A percentile compares a stretch with the other conserved stretches of the same genome.
Evolutionary conservation across 2,329 filamentous ascomycete species (phyloP).

Genomic region (Diaporthe longicolla): DNA sequence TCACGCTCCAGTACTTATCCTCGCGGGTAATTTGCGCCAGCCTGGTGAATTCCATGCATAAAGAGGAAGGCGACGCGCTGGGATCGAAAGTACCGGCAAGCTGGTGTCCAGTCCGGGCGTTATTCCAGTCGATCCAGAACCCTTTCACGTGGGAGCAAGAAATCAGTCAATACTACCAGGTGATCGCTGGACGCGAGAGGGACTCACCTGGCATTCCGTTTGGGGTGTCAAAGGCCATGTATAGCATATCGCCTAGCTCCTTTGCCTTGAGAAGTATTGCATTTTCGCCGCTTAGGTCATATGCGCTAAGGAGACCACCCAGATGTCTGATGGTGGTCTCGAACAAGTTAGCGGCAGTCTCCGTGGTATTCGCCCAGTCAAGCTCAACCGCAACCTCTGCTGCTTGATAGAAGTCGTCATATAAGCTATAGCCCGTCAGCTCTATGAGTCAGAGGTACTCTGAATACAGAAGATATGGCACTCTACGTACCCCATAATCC

Average conservation of each 20-base stretch:
- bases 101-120: slow-evolving; percentile 53
- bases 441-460: neutral
- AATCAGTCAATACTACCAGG: neutral
- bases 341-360: slow-evolving; percentile 58
- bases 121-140: slow-evolving; percentile 69
- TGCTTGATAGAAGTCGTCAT: slow-evolving; percentile 69
- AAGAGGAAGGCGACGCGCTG: slow-evolving; percentile 65
- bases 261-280: slow-evolving; percentile 59
- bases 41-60: slow-evolving; percentile 79
- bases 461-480: rapidly evolving
- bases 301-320: slow-evolving; percentile 60
- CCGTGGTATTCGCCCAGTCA: slow-evolving; percentile 61
- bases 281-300: slow-evolving; percentile 59
- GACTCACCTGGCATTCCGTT: slow-evolving; percentile 59
- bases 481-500: slow-evolving; percentile 67
- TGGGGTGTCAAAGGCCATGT: slow-evolving; percentile 63
- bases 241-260: slow-evolving; percentile 63
- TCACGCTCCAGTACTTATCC: slow-evolving; percentile 80
- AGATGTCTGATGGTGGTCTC: slow-evolving; percentile 64
- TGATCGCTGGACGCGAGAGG: neutral
- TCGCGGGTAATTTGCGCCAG: slow-evolving; percentile 78
- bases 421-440: slow-evolving; percentile 48
- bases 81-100: slow-evolving; percentile 53
- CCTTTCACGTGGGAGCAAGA: neutral
- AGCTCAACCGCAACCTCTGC: slow-evolving; percentile 63